Conservation (phyloP, 306 rosid genomes). For the Oxytropis ochrocephala region DNA sequence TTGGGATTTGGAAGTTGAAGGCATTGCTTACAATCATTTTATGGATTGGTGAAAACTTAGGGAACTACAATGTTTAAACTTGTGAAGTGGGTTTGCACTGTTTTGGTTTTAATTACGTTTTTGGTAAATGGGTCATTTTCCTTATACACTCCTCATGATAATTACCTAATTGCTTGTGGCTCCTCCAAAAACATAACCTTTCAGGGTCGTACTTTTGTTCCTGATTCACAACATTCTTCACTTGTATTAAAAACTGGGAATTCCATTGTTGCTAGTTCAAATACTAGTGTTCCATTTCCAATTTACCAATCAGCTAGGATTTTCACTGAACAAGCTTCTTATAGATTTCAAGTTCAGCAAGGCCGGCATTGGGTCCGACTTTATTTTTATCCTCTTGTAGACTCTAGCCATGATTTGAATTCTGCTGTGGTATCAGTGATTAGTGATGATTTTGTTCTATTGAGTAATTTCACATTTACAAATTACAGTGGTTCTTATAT, state of each 20-base stretch:
- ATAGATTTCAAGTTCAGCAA: conserved; percentile 48
- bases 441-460: conserved; percentile 71
- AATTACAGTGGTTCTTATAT: conserved; percentile 58
- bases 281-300: conserved; percentile 55
- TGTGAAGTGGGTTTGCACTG: conserved; percentile 31
- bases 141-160: conserved; percentile 52
- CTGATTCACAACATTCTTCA: conserved; percentile 61
- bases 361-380: conserved; percentile 91
- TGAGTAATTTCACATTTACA: conserved; percentile 65
- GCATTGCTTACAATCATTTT: not conserved
- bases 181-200: conserved; percentile 52
- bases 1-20: conserved; percentile 29
- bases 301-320: conserved; percentile 71
- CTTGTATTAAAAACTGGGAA: conserved; percentile 43
- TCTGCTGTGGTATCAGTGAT: conserved; percentile 67
- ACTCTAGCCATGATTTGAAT: conserved; percentile 40
- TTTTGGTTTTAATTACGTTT: conserved; percentile 35
- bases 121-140: conserved; percentile 42
- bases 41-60: conserved; percentile 12
- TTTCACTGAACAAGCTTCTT: conserved; percentile 53
- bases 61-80: conserved; percentile 26
- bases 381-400: conserved; percentile 59
- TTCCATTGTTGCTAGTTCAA: conserved; percentile 50
- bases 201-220: conserved; percentile 69
- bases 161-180: conserved; percentile 81